Conservation (phyloP, 1,284 basidiomycete genomes). For the Volvariella surrecta region DNA sequence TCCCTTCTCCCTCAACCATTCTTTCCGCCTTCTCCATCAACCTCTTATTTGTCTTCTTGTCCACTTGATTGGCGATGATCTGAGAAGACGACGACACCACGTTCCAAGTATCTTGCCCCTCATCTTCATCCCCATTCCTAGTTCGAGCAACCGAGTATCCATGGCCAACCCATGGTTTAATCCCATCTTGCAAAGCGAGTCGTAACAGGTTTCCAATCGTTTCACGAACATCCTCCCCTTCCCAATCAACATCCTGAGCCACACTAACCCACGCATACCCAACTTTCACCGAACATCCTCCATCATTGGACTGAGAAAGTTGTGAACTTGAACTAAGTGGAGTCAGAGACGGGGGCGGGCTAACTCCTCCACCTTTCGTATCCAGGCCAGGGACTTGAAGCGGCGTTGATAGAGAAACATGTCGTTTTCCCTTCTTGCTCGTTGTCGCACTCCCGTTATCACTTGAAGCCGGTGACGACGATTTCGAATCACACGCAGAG, state of each 20-base stretch:
- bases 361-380: too few relatives aligned
- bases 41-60: too few relatives aligned
- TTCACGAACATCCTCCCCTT: slow-evolving; percentile 66
- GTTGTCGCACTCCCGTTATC: not conserved
- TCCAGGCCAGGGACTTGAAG: not conserved
- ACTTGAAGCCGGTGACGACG: not conserved
- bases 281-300: slow-evolving; percentile 27
- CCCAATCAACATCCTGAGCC: slow-evolving; percentile 69
- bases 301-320: not conserved
- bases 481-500: slow-evolving; percentile 10
- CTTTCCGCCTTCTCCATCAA: too few relatives aligned
- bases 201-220: slow-evolving; percentile 49
- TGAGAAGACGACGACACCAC: too few relatives aligned
- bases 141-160: too few relatives aligned
- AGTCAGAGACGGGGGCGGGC: not conserved
- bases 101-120: too few relatives aligned
- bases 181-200: slow-evolving; percentile 34
- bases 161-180: slow-evolving; percentile 26
- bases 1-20: too few relatives aligned
- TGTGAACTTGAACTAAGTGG: not conserved
- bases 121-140: too few relatives aligned
- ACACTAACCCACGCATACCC: slow-evolving; percentile 71
- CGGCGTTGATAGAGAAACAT: not conserved
- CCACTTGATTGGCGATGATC: too few relatives aligned
- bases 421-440: not conserved